These are phyloP conservation scores for Daldinia bambusicola DNA, from an alignment of 495 filamentous ascomycete genomes.

Conservation along the genomic window DNA sequence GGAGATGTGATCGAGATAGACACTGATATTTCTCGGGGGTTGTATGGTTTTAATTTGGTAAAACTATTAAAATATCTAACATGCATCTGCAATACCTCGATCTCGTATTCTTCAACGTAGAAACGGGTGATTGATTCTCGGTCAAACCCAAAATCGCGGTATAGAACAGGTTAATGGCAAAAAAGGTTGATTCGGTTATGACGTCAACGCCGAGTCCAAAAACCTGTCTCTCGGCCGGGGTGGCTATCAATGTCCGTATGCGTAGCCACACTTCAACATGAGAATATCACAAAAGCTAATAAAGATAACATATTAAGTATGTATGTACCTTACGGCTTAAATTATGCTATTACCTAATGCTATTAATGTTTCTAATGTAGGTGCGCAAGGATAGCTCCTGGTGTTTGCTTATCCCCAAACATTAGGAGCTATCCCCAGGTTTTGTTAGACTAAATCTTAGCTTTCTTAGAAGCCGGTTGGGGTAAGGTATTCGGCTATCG, in stretches of 20 bases:
- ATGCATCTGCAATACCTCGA: not conserved
- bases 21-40: not conserved
- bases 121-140: not conserved
- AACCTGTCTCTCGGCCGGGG: not conserved
- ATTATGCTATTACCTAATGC: too few species aligned
- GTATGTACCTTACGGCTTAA: too few species aligned
- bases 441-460: not conserved
- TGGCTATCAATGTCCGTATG: not conserved
- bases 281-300: too few species aligned
- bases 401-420: too few species aligned
- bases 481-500: not conserved
- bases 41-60: not conserved
- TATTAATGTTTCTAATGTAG: too few species aligned
- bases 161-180: conserved; percentile 1
- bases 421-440: too few species aligned
- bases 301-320: too few species aligned
- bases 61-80: not conserved
- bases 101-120: not conserved
- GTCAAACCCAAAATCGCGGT: conserved; percentile 7
- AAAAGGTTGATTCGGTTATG: conserved; percentile 18
- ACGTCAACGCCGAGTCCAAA: conserved; percentile 33
- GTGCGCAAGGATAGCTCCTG: too few species aligned
- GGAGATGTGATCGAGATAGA: not conserved
- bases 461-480: not conserved
- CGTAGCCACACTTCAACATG: not conserved